A percentile compares a stretch with the other conserved stretches of the same genome.
phyloP scores from a whole-genome alignment of 495 filamentous ascomycete species.

The Daldinia vernicosa region DNA sequence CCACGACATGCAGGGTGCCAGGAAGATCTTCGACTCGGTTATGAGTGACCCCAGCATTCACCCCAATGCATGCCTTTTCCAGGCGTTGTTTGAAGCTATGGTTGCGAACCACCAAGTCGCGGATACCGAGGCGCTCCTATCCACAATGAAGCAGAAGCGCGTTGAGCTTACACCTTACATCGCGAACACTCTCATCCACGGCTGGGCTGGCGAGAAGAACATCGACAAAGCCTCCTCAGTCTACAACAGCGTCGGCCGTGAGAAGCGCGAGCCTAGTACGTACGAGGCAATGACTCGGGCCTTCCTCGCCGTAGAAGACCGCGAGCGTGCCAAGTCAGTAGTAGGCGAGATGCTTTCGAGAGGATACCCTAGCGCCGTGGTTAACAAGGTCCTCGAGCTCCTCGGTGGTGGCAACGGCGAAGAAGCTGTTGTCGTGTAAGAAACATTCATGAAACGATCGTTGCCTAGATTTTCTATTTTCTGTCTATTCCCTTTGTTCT shows the following conservation, averaged over 20 bases:
- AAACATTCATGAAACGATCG: not conserved
- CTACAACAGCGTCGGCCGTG: constrained; percentile 75
- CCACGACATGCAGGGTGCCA: constrained; percentile 87
- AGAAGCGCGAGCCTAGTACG: constrained; percentile 93
- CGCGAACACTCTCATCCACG: constrained; percentile 98
- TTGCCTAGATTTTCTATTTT: constrained; percentile 22
- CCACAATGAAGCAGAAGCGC: constrained; percentile 72
- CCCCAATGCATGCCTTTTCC: constrained; percentile 87
- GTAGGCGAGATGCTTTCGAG: constrained; percentile 90
- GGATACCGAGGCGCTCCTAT: constrained; percentile 76
- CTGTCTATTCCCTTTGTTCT: constrained; percentile 41
- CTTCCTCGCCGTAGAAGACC: constrained; percentile 83
- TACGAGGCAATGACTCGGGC: constrained; percentile 99
- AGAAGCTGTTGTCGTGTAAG: constrained; percentile 35
- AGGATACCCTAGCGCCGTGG: constrained; percentile 91
- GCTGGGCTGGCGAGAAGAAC: constrained; percentile 87
- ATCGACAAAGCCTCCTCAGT: constrained; percentile 80
- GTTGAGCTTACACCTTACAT: constrained; percentile 97
- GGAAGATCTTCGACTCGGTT: constrained; percentile 80
- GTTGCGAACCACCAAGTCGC: constrained; percentile 89
- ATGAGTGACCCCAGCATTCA: constrained; percentile 70
- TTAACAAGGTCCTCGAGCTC: constrained; percentile 89
- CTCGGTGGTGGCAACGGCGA: constrained; percentile 69
- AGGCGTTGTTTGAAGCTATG: constrained; percentile 94
- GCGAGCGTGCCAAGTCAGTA: constrained; percentile 73